A percentile compares a stretch with the other conserved stretches of the same genome.
phyloP scores from a whole-genome alignment of 257 asterid species.

The Coffea eugenioides region DNA sequence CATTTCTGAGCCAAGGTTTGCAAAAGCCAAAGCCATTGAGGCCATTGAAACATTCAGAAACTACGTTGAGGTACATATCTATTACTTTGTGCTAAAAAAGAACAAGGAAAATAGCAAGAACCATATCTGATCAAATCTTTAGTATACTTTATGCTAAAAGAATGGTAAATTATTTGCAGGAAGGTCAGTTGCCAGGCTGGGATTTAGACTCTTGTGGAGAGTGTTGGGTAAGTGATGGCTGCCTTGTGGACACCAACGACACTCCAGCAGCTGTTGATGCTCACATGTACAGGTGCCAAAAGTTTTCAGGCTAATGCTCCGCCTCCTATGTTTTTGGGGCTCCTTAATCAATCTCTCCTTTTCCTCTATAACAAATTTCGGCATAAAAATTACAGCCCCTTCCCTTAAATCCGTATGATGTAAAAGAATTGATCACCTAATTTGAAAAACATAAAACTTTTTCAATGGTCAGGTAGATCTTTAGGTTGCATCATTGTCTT shows the following conservation, averaged over 20 bases:
- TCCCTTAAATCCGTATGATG: too few species aligned
- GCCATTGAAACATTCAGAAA: conserved; percentile 60
- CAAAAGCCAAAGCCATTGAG: conserved; percentile 71
- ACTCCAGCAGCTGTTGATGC: conserved; percentile 81
- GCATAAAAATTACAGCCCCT: too few species aligned
- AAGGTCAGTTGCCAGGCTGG: conserved; percentile 73
- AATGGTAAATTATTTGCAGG: conserved; percentile 27
- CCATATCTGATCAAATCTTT: neutral
- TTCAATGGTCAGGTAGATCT: too few species aligned
- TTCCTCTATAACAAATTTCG: neutral
- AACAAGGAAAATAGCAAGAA: neutral
- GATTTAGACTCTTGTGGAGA: conserved; percentile 87
- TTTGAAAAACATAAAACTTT: too few species aligned
- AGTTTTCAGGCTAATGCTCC: neutral
- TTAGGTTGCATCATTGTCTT: too few species aligned
- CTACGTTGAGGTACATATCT: conserved; percentile 53
- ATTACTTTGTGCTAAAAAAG: neutral
- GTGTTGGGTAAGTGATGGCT: conserved; percentile 95
- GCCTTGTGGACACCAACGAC: conserved; percentile 83
- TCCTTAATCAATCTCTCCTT: neutral
- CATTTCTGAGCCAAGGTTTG: conserved; percentile 63
- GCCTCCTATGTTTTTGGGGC: neutral
- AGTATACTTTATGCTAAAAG: neutral
- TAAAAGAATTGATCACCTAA: too few species aligned
- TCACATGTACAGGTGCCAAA: conserved; percentile 76